Conservation (phyloP, 352 stramenopile species). For the Sclerospora graminicola region DNA sequence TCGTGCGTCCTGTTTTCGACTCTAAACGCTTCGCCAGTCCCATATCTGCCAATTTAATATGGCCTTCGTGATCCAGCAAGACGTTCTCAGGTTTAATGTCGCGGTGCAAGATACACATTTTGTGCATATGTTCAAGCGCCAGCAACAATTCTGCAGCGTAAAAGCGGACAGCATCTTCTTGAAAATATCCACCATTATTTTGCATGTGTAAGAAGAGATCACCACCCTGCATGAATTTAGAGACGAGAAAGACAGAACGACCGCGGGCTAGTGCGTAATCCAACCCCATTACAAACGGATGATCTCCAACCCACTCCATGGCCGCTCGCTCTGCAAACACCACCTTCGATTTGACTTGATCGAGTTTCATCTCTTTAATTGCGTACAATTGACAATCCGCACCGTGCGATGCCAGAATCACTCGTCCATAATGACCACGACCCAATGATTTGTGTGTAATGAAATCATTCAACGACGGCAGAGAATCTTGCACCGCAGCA, state of each 20-base stretch:
- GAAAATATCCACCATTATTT: slow-evolving; percentile 72
- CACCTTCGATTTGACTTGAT: slow-evolving; percentile 80
- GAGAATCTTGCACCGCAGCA: slow-evolving; percentile 45
- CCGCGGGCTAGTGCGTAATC: slow-evolving; percentile 93
- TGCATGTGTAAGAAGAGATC: slow-evolving; percentile 91
- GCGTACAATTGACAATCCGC: slow-evolving; percentile 56
- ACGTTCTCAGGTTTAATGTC: slow-evolving; percentile 93
- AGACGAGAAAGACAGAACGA: slow-evolving; percentile 95
- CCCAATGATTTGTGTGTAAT: slow-evolving; percentile 75
- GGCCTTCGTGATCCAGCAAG: slow-evolving; percentile 75
- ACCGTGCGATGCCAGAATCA: slow-evolving; percentile 45
- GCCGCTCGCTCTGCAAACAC: slow-evolving; percentile 74
- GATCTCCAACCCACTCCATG: slow-evolving; percentile 78
- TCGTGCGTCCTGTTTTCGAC: slow-evolving; percentile 55
- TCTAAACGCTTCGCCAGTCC: slow-evolving; percentile 85
- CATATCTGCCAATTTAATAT: slow-evolving; percentile 89
- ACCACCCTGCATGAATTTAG: slow-evolving; percentile 97
- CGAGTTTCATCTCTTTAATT: slow-evolving; percentile 86
- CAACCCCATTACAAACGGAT: slow-evolving; percentile 97
- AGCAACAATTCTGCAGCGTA: slow-evolving; percentile 78
- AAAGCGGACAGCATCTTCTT: slow-evolving; percentile 68
- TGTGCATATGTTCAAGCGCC: slow-evolving; percentile 84
- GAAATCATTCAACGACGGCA: slow-evolving; percentile 52
- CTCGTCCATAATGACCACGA: slow-evolving; percentile 75
- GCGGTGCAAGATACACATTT: slow-evolving; percentile 88